These are phyloP conservation scores for Gynochthodes officinalis DNA, from an alignment of 257 asterid species.

Conservation along the genomic window DNA sequence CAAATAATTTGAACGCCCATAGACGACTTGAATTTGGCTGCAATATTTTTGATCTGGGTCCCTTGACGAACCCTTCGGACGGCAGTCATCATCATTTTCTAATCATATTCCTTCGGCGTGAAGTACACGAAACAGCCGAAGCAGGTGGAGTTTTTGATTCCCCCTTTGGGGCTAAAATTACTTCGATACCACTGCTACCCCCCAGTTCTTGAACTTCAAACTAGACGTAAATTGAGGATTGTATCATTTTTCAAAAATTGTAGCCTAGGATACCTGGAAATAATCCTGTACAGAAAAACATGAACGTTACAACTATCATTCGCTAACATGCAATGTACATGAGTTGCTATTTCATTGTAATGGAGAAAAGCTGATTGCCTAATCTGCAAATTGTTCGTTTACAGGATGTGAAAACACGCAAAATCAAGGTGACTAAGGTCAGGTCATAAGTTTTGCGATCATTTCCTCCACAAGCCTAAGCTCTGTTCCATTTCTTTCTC, in stretches of 20 bases:
- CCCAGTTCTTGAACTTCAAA: too few relatives aligned
- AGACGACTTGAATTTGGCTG: not conserved
- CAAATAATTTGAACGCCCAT: too few relatives aligned
- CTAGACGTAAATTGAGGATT: not conserved
- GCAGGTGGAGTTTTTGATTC: not conserved
- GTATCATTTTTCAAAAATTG: not conserved
- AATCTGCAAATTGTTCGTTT: not conserved
- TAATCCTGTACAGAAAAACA: constrained; percentile 3
- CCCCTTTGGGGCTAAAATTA: not conserved
- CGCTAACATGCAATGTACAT: not conserved
- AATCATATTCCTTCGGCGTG: constrained; percentile 7
- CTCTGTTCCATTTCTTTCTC: constrained; percentile 49
- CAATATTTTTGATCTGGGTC: not conserved
- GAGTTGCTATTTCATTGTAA: not conserved
- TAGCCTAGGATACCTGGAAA: not conserved
- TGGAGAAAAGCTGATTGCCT: not conserved
- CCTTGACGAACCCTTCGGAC: not conserved
- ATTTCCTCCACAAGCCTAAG: constrained; percentile 62
- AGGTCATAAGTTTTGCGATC: constrained; percentile 77
- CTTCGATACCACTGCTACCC: too few relatives aligned
- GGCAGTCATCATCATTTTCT: not conserved
- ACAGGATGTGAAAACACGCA: too few relatives aligned
- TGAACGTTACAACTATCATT: not conserved
- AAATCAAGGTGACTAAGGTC: constrained; percentile 15
- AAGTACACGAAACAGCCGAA: not conserved